Percentiles rank a stretch among this genome's conserved stretches.
phyloP scores from a whole-genome alignment of 257 asterid genomes.

The Plectranthus barbatus region DNA sequence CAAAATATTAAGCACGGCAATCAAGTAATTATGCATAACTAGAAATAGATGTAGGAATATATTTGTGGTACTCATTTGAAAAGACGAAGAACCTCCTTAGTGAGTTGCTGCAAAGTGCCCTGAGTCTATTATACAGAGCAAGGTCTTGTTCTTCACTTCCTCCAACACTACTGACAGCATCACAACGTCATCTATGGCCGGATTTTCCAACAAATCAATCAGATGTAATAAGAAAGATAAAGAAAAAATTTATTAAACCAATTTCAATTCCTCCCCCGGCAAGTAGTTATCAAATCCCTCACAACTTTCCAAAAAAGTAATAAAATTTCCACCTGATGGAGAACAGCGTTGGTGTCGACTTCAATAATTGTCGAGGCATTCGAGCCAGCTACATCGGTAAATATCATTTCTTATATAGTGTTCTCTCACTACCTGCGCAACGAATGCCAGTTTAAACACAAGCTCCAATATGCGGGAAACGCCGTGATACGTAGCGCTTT shows the following conservation, averaged over 20 bases:
- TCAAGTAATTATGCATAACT: not conserved
- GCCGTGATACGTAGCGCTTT: not conserved
- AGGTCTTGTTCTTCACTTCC: constrained; percentile 89
- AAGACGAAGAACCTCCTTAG: constrained; percentile 75
- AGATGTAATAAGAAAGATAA: constrained; percentile 7
- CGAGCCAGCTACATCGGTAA: constrained; percentile 40
- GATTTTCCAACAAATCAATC: constrained; percentile 96
- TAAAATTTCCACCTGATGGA: constrained; percentile 51
- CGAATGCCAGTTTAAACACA: constrained; percentile 13
- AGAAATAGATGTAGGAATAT: constrained; percentile 17
- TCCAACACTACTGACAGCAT: constrained; percentile 79
- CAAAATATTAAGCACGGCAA: no score
- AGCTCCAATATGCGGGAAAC: not conserved
- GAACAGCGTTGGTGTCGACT: constrained; percentile 87
- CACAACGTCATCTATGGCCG: constrained; percentile 82
- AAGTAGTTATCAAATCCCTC: not conserved
- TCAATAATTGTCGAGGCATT: constrained; percentile 42
- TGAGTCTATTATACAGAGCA: constrained; percentile 62
- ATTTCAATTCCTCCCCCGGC: not conserved
- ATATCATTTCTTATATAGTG: constrained; percentile 91
- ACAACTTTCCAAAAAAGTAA: not conserved
- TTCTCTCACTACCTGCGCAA: constrained; percentile 71
- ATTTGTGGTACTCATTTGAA: constrained; percentile 91
- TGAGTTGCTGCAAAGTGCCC: constrained; percentile 77
- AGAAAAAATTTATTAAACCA: not conserved